A percentile compares a stretch with the other conserved stretches of the same genome.
phyloP scores from a whole-genome alignment of 1,284 basidiomycete species.

The Tilletia setariae region DNA sequence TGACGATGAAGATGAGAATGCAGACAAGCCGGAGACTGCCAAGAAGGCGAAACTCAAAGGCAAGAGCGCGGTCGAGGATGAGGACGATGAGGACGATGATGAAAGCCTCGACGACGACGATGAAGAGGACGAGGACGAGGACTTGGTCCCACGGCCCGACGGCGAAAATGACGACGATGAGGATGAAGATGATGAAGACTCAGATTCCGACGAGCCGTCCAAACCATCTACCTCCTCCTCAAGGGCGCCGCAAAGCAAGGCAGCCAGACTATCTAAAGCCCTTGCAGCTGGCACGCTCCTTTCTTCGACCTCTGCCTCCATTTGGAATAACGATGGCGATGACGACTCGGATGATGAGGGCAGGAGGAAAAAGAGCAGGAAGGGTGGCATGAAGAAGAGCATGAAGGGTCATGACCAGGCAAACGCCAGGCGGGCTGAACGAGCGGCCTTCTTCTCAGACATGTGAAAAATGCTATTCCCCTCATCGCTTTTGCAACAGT shows the following conservation, averaged over 20 bases:
- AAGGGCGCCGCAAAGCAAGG: not conserved
- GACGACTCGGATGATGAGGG: constrained; percentile 2
- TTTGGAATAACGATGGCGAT: not conserved
- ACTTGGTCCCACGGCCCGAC: not conserved
- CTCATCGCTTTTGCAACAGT: not conserved
- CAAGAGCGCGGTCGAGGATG: constrained; percentile 14
- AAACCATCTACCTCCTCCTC: not conserved
- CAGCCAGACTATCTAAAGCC: constrained; percentile 6
- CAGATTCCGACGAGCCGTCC: not conserved
- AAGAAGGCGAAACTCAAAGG: constrained; percentile 23
- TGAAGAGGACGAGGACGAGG: not conserved
- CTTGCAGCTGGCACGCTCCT: not conserved
- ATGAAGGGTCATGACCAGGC: constrained; percentile 3
- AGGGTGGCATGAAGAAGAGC: constrained; percentile 13
- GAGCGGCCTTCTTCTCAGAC: constrained; percentile 4
- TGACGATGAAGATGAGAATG: constrained; percentile 33
- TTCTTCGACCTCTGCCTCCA: not conserved
- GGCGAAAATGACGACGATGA: not conserved
- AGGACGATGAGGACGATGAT: constrained; percentile 17
- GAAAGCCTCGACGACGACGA: constrained; percentile 25
- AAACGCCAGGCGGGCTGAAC: not conserved
- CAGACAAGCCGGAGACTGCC: not conserved
- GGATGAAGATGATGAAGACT: not conserved
- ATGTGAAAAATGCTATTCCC: not conserved
- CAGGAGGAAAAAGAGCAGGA: not conserved